Conservation (phyloP, 352 stramenopile species). For the Pythium utonaiense region DNA sequence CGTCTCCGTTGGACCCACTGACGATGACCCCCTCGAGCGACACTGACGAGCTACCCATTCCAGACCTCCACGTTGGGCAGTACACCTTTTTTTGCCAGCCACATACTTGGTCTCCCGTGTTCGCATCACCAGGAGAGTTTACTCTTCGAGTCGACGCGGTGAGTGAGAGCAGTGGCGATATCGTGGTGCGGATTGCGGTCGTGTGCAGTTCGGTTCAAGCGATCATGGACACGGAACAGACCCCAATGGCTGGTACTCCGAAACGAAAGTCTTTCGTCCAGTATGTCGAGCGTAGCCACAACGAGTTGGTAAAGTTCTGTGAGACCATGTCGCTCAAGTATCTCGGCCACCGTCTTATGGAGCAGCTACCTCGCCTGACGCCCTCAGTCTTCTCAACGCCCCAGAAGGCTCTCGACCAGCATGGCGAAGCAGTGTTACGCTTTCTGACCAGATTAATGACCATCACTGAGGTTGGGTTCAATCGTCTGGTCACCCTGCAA, state of each 20-base stretch:
- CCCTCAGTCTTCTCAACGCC: constrained; percentile 27
- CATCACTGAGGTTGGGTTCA: constrained; percentile 67
- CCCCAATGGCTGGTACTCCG: constrained; percentile 20
- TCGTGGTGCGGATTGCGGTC: constrained; percentile 49
- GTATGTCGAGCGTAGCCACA: constrained; percentile 47
- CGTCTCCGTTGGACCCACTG: not conserved
- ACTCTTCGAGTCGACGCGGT: constrained; percentile 65
- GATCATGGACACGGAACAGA: constrained; percentile 42
- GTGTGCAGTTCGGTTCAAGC: constrained; percentile 55
- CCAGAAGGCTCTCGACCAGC: constrained; percentile 44
- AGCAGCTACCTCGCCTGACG: constrained; percentile 39
- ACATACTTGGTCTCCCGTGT: constrained; percentile 65
- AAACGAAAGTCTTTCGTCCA: constrained; percentile 75
- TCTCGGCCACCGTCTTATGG: constrained; percentile 52
- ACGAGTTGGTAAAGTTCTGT: constrained; percentile 46
- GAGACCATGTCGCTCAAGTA: constrained; percentile 63
- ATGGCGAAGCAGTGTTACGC: constrained; percentile 45
- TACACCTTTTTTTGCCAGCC: constrained; percentile 67
- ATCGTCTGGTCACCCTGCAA: constrained; percentile 47
- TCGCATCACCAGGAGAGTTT: constrained; percentile 72
- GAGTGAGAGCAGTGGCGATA: constrained; percentile 33
- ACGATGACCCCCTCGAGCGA: not conserved
- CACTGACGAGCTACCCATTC: constrained; percentile 57
- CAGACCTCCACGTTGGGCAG: constrained; percentile 57
- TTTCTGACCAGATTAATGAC: constrained; percentile 65